Conservation (phyloP, 768 basidiomycete genomes). For the Neoboletus subvelutipes region DNA sequence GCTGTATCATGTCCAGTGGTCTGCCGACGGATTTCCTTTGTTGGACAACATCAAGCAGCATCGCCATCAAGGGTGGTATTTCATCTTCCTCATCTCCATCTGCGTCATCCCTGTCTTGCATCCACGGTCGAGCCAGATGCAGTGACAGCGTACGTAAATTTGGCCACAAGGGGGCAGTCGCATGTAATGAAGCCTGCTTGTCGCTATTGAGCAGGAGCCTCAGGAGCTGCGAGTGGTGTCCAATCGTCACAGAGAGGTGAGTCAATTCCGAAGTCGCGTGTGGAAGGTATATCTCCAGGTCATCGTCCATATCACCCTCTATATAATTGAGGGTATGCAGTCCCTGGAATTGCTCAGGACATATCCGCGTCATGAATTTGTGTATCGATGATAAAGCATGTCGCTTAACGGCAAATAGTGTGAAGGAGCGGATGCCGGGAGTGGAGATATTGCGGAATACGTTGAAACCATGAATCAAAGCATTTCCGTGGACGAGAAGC, state of each 20-base stretch:
- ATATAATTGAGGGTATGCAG: slow-evolving; percentile 34
- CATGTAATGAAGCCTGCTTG: slow-evolving; percentile 33
- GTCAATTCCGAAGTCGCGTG: slow-evolving; percentile 34
- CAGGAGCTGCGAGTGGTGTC: slow-evolving; percentile 32
- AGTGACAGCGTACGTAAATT: slow-evolving; percentile 31
- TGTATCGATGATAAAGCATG: slow-evolving; percentile 34
- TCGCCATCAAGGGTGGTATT: slow-evolving; percentile 29
- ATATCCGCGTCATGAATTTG: slow-evolving; percentile 36
- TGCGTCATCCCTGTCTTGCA: slow-evolving; percentile 30
- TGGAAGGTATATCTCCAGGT: slow-evolving; percentile 35
- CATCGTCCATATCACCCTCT: slow-evolving; percentile 36
- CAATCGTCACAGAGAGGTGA: slow-evolving; percentile 35
- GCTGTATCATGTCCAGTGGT: slow-evolving; percentile 25
- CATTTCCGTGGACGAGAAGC: slow-evolving; percentile 32
- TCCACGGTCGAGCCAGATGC: slow-evolving; percentile 30
- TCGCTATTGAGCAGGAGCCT: slow-evolving; percentile 35
- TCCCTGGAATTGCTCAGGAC: slow-evolving; percentile 35
- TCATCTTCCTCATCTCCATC: slow-evolving; percentile 35
- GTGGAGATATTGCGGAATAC: slow-evolving; percentile 37
- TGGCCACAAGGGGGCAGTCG: slow-evolving; percentile 32
- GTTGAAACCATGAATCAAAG: slow-evolving; percentile 33
- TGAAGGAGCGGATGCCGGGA: slow-evolving; percentile 26
- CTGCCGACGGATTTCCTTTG: slow-evolving; percentile 32
- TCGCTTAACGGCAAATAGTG: slow-evolving; percentile 27
- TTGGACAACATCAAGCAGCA: slow-evolving; percentile 33